Percentiles rank a stretch among this genome's conserved stretches.
Evolutionary conservation across 2,329 filamentous ascomycete genomes (phyloP).

Genomic region (Hortaea sp.): DNA sequence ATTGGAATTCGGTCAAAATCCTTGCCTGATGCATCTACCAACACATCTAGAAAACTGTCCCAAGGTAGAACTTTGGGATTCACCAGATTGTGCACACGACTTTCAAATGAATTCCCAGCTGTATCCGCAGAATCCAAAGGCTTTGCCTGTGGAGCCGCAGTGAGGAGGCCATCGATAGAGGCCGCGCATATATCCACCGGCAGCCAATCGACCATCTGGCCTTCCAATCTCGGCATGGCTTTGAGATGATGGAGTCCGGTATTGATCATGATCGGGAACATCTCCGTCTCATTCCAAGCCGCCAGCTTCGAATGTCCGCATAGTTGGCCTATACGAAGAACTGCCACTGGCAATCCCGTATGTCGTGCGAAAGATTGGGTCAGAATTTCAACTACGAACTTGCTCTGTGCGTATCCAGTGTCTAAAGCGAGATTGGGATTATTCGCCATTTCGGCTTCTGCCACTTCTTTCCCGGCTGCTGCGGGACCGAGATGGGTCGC

Average conservation of each 20-base stretch:
- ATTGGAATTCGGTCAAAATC: neutral
- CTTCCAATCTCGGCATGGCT: slow-evolving; percentile 31
- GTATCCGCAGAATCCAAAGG: neutral
- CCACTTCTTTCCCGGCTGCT: slow-evolving; percentile 53
- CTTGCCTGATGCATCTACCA: neutral
- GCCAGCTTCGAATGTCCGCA: slow-evolving; percentile 34
- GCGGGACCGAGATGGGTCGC: slow-evolving; percentile 25
- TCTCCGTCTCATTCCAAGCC: slow-evolving; percentile 40
- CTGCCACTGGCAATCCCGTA: slow-evolving; percentile 37
- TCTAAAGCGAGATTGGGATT: neutral
- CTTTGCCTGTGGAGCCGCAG: neutral
- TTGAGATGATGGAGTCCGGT: slow-evolving; percentile 25
- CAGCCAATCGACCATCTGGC: slow-evolving; percentile 35
- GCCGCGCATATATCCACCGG: slow-evolving; percentile 36
- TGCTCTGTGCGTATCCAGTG: slow-evolving; percentile 1
- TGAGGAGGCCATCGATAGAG: neutral
- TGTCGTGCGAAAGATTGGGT: neutral
- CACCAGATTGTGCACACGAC: neutral
- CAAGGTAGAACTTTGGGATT: neutral
- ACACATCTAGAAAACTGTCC: neutral
- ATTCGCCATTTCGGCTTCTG: slow-evolving; percentile 29
- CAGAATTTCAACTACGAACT: neutral
- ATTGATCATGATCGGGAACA: slow-evolving; percentile 39
- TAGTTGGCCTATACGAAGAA: slow-evolving; percentile 40
- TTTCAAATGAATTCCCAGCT: neutral